Conservation (phyloP, 306 rosid species). For the Dalbergia cultrata region DNA sequence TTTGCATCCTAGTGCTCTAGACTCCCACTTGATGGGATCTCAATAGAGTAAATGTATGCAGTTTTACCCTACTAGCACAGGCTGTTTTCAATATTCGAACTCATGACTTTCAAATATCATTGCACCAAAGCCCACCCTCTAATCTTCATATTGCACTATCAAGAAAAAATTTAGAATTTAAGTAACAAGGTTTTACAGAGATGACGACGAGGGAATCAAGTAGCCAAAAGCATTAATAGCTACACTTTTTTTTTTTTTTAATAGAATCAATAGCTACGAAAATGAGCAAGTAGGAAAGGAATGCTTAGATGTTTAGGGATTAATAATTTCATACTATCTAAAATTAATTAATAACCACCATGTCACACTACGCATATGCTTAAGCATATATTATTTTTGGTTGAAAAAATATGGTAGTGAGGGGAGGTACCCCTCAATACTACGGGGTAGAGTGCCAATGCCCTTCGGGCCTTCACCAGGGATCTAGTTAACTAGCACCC, state of each 20-base stretch:
- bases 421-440: background rate
- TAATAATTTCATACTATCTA: background rate
- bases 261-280: conserved; percentile 26
- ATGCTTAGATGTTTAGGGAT: background rate
- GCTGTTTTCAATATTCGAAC: no score
- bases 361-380: background rate
- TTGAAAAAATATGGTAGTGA: background rate
- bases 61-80: no score
- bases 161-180: conserved; percentile 8
- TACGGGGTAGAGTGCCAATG: background rate
- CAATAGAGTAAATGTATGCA: no score
- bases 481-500: background rate
- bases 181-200: background rate
- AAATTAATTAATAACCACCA: background rate
- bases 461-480: background rate
- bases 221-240: conserved; percentile 5
- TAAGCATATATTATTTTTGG: background rate
- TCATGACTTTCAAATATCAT: no score
- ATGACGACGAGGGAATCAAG: background rate
- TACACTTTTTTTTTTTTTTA: no score
- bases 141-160: background rate
- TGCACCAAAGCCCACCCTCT: background rate
- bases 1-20: background rate
- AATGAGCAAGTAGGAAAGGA: conserved; percentile 27
- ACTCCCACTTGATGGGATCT: background rate